These are phyloP conservation scores for Ogataea corticis DNA, from an alignment of 805 yeast genomes.

Conservation along the genomic window DNA sequence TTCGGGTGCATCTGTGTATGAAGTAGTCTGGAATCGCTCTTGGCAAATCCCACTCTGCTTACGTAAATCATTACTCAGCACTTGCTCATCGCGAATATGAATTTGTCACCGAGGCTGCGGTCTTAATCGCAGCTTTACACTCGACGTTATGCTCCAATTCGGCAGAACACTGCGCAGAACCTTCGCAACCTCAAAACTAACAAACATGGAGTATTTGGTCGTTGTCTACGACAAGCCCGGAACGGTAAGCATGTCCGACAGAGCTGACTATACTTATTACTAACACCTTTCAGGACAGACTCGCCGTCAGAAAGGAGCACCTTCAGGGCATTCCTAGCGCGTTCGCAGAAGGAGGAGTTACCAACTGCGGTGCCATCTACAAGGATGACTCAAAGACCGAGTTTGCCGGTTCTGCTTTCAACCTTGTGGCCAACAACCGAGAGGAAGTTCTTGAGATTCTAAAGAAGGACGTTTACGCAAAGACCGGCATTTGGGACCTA, in stretches of 20 bases:
- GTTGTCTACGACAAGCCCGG: conserved; percentile 70
- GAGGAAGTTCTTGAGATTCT: conserved; percentile 67
- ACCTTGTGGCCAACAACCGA: conserved; percentile 60
- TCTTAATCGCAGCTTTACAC: too few species aligned
- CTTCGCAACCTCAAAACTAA: conserved; percentile 2
- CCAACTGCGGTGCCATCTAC: conserved; percentile 54
- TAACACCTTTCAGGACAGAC: conserved; percentile 42
- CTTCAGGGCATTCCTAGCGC: conserved; percentile 45
- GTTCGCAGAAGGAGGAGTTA: conserved; percentile 41
- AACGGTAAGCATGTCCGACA: conserved; percentile 27
- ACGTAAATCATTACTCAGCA: too few species aligned
- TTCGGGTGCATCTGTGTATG: too few species aligned
- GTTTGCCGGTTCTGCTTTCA: conserved; percentile 70
- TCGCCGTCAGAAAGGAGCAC: conserved; percentile 53
- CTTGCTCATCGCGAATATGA: too few species aligned
- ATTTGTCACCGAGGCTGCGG: too few species aligned
- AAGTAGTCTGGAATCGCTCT: too few species aligned
- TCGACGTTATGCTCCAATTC: not conserved
- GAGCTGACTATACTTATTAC: not conserved
- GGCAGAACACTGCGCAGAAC: not conserved
- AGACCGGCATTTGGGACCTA: conserved; percentile 75
- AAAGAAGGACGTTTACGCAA: conserved; percentile 61
- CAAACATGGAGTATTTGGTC: conserved; percentile 59
- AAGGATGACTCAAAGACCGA: conserved; percentile 46
- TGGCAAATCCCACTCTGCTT: too few species aligned